phyloP scores from a whole-genome alignment of 768 basidiomycete species.

The Galerina sulciceps region DNA sequence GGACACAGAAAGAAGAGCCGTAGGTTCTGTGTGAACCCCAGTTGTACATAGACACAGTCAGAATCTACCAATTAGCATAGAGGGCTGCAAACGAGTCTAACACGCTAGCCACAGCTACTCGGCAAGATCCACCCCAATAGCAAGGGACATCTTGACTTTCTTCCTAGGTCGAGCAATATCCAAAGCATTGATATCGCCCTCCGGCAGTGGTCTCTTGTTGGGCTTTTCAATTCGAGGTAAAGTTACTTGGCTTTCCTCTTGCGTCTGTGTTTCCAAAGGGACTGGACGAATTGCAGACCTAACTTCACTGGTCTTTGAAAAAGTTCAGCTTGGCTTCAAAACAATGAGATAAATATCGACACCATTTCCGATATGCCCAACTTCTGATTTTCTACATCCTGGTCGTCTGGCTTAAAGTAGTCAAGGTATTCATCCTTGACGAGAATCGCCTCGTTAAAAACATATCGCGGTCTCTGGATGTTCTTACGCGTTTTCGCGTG shows the following conservation, averaged over 20 bases:
- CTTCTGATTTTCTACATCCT: slow-evolving; percentile 60
- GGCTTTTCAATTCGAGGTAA: background rate
- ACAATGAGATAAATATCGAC: slow-evolving; percentile 5
- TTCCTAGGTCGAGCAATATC: slow-evolving; percentile 46
- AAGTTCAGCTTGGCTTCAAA: slow-evolving; percentile 6
- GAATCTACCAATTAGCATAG: background rate
- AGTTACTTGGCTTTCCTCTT: slow-evolving; percentile 33
- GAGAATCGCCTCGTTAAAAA: slow-evolving; percentile 56
- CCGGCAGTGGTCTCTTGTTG: slow-evolving; percentile 18
- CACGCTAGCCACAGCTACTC: slow-evolving; percentile 44
- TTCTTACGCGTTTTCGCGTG: slow-evolving; percentile 47
- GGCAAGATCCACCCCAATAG: slow-evolving; percentile 71
- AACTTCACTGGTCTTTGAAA: slow-evolving; percentile 10
- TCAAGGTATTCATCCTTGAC: slow-evolving; percentile 55
- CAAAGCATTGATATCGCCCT: slow-evolving; percentile 21
- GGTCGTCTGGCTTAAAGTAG: slow-evolving; percentile 67
- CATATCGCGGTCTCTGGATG: slow-evolving; percentile 58
- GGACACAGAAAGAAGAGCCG: too few species aligned
- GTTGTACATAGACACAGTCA: too few species aligned
- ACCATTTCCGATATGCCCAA: slow-evolving; percentile 67
- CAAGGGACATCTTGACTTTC: slow-evolving; percentile 76
- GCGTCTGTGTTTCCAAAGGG: slow-evolving; percentile 36
- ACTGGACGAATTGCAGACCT: background rate
- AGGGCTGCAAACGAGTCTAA: background rate
- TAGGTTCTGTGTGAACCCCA: too few species aligned